Conservation (phyloP, 2,329 filamentous ascomycete species). For the Aspergillus hortae region DNA sequence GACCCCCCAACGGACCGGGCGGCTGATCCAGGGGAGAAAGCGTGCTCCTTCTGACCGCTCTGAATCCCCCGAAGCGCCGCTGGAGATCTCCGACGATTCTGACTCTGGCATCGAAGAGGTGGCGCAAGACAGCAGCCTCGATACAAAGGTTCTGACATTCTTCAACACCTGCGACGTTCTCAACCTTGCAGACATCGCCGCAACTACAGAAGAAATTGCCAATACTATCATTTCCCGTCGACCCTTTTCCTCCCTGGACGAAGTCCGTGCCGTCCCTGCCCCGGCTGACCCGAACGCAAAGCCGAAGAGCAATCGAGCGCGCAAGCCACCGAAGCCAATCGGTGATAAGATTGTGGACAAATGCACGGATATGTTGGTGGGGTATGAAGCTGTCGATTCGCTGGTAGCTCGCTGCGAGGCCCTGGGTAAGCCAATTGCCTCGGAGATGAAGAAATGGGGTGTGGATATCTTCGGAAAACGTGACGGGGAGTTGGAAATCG, state of each 20-base stretch:
- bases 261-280: constrained; percentile 63
- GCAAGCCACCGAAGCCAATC: constrained; percentile 52
- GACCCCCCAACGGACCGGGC: constrained; percentile 26
- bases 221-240: constrained; percentile 67
- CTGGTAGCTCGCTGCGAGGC: constrained; percentile 73
- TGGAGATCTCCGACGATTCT: constrained; percentile 46
- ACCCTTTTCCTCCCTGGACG: constrained; percentile 66
- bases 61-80: constrained; percentile 32
- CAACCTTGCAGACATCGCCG: constrained; percentile 78
- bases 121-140: constrained; percentile 44
- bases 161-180: constrained; percentile 75
- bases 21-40: constrained; percentile 51
- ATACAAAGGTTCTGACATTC: constrained; percentile 66
- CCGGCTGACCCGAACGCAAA: constrained; percentile 29
- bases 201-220: constrained; percentile 66
- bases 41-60: constrained; percentile 28
- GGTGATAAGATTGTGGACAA: constrained; percentile 66
- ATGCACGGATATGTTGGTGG: constrained; percentile 69
- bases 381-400: constrained; percentile 78
- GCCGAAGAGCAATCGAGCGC: constrained; percentile 52
- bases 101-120: constrained; percentile 36
- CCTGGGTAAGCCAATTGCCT: constrained; percentile 64
- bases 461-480: constrained; percentile 62
- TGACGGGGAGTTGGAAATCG: constrained; percentile 59
- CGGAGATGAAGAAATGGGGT: constrained; percentile 66